Conservation (phyloP, 2,329 filamentous ascomycete genomes). For the Botryosphaeria agaves region DNA sequence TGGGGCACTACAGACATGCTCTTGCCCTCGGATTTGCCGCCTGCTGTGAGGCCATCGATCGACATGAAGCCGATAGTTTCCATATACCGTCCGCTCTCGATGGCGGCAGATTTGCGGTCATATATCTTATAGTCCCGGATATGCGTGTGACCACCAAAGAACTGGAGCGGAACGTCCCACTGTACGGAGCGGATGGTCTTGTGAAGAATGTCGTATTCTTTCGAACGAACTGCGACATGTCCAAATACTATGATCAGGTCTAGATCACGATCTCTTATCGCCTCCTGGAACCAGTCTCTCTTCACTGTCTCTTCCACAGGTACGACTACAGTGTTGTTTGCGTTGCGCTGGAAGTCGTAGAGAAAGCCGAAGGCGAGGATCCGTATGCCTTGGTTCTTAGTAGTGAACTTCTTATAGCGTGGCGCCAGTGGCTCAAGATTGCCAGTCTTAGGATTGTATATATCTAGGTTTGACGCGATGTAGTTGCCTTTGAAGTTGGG, state of each 20-base stretch:
- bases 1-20: constrained; percentile 12
- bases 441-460: constrained; percentile 55
- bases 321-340: constrained; percentile 77
- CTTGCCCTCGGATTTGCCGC: constrained; percentile 13
- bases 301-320: constrained; percentile 64
- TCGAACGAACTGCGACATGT: constrained; percentile 67
- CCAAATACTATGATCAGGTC: constrained; percentile 79
- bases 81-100: constrained; percentile 83
- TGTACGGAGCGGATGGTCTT: constrained; percentile 59
- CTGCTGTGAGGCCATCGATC: constrained; percentile 44
- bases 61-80: constrained; percentile 94
- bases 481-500: constrained; percentile 70
- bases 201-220: constrained; percentile 63
- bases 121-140: constrained; percentile 72
- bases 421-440: constrained; percentile 59
- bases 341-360: constrained; percentile 82
- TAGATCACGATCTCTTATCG: constrained; percentile 59
- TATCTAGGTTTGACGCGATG: constrained; percentile 84
- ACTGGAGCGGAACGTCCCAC: constrained; percentile 71
- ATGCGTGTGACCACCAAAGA: constrained; percentile 83
- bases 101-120: constrained; percentile 58
- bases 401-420: constrained; percentile 77
- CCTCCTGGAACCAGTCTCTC: constrained; percentile 76
- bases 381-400: constrained; percentile 70
- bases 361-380: constrained; percentile 86